Conservation (phyloP, 305 asterid species). For the Petunia hybrid region DNA sequence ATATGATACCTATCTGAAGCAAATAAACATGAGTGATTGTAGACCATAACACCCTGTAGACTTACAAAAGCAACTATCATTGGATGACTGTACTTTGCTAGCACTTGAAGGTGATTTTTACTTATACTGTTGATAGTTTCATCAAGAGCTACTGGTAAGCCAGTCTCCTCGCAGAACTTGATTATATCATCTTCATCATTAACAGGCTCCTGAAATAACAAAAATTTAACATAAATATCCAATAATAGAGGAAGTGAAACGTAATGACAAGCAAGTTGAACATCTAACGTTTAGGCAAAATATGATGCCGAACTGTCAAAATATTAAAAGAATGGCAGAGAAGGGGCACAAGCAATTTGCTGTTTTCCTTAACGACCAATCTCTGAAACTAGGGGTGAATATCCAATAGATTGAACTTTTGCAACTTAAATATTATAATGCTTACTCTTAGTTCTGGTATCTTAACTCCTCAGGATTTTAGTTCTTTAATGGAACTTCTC, state of each 20-base stretch:
- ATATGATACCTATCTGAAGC: not conserved
- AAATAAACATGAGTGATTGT: not conserved
- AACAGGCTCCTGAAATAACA: conserved; percentile 81
- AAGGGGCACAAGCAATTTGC: not conserved
- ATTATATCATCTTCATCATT: conserved; percentile 74
- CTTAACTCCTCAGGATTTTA: conserved; percentile 8
- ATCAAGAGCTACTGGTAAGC: conserved; percentile 93
- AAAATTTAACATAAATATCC: not conserved
- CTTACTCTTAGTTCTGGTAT: not conserved
- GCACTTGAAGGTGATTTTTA: conserved; percentile 62
- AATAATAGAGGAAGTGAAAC: conserved; percentile 9
- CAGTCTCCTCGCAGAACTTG: conserved; percentile 84
- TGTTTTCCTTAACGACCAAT: not conserved
- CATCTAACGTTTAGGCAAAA: not conserved
- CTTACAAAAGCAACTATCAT: conserved; percentile 84
- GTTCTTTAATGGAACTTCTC: conserved; percentile 20
- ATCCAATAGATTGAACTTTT: conserved; percentile 30
- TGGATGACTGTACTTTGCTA: conserved; percentile 71
- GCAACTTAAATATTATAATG: conserved; percentile 17
- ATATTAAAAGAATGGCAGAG: not conserved
- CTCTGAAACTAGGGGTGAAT: not conserved
- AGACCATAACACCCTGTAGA: conserved; percentile 27
- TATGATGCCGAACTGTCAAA: not conserved
- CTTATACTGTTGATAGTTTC: conserved; percentile 71
- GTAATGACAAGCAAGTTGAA: not conserved